These are phyloP conservation scores for Saccharomycodes ludwigii DNA, from an alignment of 805 yeast species.

Conservation along the genomic window DNA sequence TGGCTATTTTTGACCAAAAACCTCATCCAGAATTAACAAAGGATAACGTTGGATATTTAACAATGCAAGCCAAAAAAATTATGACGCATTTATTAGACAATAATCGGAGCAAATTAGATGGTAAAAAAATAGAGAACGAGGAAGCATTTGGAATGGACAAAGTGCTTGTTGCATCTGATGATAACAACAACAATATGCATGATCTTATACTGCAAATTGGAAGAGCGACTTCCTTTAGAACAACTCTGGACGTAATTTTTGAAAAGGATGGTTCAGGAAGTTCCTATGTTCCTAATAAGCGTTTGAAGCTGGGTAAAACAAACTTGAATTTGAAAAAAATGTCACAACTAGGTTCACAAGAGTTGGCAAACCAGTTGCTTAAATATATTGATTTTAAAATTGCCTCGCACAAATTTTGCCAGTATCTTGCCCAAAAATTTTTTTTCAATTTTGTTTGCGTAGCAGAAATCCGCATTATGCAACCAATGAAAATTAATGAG, in stretches of 20 bases:
- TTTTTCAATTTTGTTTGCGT: constrained; percentile 35
- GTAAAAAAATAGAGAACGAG: too few species aligned
- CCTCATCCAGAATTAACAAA: constrained; percentile 28
- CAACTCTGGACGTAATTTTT: constrained; percentile 29
- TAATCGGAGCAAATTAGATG: too few species aligned
- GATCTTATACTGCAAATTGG: constrained; percentile 26
- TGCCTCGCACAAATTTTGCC: constrained; percentile 32
- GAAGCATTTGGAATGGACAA: too few species aligned
- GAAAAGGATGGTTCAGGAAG: constrained; percentile 57
- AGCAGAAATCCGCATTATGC: constrained; percentile 39
- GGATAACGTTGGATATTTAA: constrained; percentile 25
- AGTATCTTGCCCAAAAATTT: constrained; percentile 24
- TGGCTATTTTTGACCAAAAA: constrained; percentile 44
- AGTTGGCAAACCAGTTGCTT: constrained; percentile 26
- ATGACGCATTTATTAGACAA: constrained; percentile 32
- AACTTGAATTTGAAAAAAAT: constrained; percentile 12
- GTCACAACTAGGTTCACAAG: constrained; percentile 18
- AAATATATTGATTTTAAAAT: constrained; percentile 28
- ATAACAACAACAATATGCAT: constrained; percentile 5
- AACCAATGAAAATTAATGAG: constrained; percentile 28
- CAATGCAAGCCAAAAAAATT: constrained; percentile 28
- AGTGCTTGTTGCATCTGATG: constrained; percentile 14
- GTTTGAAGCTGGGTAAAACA: constrained; percentile 30
- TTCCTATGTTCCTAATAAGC: constrained; percentile 40
- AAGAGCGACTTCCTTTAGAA: constrained; percentile 41